Percentiles rank a stretch among this genome's conserved stretches.
phyloP scores from a whole-genome alignment of 257 asterid species.

The Rehmannia glutinosa region DNA sequence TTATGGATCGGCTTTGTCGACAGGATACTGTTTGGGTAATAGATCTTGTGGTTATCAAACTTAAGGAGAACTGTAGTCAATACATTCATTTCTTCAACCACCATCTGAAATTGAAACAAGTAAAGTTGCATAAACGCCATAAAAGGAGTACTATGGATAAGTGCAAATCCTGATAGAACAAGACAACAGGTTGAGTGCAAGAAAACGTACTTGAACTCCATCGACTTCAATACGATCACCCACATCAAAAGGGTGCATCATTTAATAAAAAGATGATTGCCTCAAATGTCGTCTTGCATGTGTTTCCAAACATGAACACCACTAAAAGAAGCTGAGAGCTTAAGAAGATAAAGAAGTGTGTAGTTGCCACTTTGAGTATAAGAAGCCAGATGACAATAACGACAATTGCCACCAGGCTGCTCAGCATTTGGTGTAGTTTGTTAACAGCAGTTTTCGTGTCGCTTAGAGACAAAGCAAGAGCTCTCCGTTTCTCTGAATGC shows the following conservation, averaged over 20 bases:
- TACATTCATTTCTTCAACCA: conserved; percentile 95
- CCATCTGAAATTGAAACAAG: conserved; percentile 80
- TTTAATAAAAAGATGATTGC: conserved; percentile 87
- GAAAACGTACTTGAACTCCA: conserved; percentile 64
- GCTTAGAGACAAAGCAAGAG: conserved; percentile 83
- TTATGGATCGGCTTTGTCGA: conserved; percentile 75
- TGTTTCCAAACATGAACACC: conserved; percentile 92
- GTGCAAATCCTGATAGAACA: not conserved
- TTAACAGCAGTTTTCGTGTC: conserved; percentile 96
- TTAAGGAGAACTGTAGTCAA: conserved; percentile 71
- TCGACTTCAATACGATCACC: conserved; percentile 95
- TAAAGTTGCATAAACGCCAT: no score
- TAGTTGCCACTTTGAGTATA: conserved; percentile 74
- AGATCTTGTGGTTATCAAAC: conserved; percentile 71
- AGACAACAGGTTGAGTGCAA: no score
- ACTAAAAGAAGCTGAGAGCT: conserved; percentile 86
- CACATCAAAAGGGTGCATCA: conserved; percentile 95
- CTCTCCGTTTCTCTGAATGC: conserved; percentile 88
- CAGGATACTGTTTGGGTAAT: conserved; percentile 70
- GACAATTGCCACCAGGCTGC: conserved; percentile 50
- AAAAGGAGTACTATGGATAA: not conserved
- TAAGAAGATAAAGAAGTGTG: conserved; percentile 68
- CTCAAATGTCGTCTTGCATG: conserved; percentile 88
- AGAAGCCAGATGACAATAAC: conserved; percentile 67
- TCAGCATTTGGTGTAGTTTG: conserved; percentile 84